phyloP scores from a whole-genome alignment of 805 yeast genomes.

The Pichia gijzeniarum region DNA sequence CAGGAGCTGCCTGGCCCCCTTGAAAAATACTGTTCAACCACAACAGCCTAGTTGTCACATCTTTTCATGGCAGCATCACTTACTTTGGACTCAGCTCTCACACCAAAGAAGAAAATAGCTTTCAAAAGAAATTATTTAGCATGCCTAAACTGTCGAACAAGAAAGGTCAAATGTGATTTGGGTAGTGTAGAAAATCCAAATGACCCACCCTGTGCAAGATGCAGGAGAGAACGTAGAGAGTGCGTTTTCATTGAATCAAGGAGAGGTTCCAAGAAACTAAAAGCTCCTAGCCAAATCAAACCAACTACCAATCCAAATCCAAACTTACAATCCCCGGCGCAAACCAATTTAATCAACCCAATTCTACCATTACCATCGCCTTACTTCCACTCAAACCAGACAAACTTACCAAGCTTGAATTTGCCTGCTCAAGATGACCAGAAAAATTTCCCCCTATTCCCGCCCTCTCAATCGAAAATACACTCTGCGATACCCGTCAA shows the following conservation, averaged over 20 bases:
- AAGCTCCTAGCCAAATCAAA: constrained; percentile 5
- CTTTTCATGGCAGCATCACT: no score
- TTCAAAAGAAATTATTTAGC: constrained; percentile 73
- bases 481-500: background rate
- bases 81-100: no score
- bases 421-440: background rate
- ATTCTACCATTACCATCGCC: constrained; percentile 11
- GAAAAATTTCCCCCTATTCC: background rate
- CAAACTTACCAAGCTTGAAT: background rate
- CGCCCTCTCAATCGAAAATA: background rate
- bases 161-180: constrained; percentile 82
- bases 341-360: constrained; percentile 6
- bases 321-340: background rate
- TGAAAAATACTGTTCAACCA: no score
- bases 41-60: no score
- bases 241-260: constrained; percentile 58
- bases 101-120: constrained; percentile 14
- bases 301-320: background rate
- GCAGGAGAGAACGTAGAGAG: constrained; percentile 73
- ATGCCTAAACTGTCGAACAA: constrained; percentile 75
- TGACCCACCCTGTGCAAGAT: constrained; percentile 80
- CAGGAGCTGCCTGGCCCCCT: no score
- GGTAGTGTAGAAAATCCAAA: constrained; percentile 68
- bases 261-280: constrained; percentile 40
- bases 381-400: constrained; percentile 3